Percentiles rank a stretch among this genome's conserved stretches.
Conservation (phyloP, 495 filamentous ascomycete genomes). For the Friedmanniomyces endolithicus region DNA sequence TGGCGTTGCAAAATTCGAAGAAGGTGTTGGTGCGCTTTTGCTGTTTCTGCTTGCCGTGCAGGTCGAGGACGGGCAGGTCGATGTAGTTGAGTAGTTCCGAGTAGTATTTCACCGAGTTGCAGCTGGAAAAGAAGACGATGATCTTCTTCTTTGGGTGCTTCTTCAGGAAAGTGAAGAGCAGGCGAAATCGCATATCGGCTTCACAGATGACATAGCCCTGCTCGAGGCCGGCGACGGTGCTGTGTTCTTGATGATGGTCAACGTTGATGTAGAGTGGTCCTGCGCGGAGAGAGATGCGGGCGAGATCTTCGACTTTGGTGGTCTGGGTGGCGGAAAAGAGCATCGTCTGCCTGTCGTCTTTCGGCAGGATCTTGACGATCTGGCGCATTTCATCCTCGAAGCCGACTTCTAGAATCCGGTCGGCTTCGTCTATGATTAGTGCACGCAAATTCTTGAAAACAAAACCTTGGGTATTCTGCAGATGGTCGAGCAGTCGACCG, state of each 20-base stretch:
- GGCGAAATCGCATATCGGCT: conserved; percentile 80
- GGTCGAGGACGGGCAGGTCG: conserved; percentile 77
- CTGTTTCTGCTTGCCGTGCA: conserved; percentile 93
- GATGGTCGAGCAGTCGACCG: conserved; percentile 81
- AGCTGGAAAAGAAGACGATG: conserved; percentile 92
- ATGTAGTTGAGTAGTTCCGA: conserved; percentile 92
- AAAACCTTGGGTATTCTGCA: conserved; percentile 86
- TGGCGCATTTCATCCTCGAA: conserved; percentile 98
- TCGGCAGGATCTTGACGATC: conserved; percentile 89
- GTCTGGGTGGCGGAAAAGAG: conserved; percentile 97
- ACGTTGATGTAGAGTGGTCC: conserved; percentile 96
- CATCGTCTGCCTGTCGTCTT: conserved; percentile 83
- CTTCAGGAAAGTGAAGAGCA: conserved; percentile 94
- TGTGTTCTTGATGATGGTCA: conserved; percentile 62
- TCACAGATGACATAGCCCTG: conserved; percentile 93
- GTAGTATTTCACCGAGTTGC: conserved; percentile 89
- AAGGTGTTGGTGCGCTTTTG: conserved; percentile 95
- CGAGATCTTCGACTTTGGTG: conserved; percentile 94
- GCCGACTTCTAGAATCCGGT: conserved; percentile 88
- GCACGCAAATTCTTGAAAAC: conserved; percentile 87
- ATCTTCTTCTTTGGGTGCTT: conserved; percentile 85
- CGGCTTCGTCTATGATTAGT: conserved; percentile 83
- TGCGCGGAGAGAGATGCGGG: conserved; percentile 79
- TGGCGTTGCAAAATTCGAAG: conserved; percentile 96
- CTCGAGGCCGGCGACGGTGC: conserved; percentile 82